These are phyloP conservation scores for Aspergillus aculeatus DNA, from an alignment of 2,329 filamentous ascomycete species.

Conservation along the genomic window DNA sequence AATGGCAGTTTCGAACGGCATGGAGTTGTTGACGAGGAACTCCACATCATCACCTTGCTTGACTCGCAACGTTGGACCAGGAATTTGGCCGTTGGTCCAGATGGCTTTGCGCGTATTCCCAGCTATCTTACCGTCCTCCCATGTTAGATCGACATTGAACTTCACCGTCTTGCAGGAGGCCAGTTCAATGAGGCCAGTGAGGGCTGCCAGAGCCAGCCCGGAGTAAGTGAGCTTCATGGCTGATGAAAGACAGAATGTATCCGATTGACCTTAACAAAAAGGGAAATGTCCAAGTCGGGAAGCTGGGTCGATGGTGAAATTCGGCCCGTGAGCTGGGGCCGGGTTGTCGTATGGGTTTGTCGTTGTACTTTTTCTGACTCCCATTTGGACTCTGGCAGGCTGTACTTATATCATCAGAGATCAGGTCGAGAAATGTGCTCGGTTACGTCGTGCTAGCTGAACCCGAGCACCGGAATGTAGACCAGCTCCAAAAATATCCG, in stretches of 20 bases:
- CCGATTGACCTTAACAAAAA: background rate
- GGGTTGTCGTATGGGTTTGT: background rate
- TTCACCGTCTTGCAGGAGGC: background rate
- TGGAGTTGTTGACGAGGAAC: constrained; percentile 32
- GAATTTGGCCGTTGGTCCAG: constrained; percentile 35
- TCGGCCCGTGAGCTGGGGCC: background rate
- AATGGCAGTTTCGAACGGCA: constrained; percentile 32
- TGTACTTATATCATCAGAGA: background rate
- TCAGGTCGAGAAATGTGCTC: background rate
- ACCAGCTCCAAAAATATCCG: background rate
- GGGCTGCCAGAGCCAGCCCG: background rate
- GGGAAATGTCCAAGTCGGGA: background rate
- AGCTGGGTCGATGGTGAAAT: background rate
- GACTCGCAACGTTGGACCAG: constrained; percentile 30
- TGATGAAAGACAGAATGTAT: background rate
- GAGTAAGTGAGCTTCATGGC: background rate
- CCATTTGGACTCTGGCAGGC: background rate
- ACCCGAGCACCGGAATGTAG: background rate
- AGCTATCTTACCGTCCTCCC: constrained; percentile 34
- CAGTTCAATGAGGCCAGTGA: background rate
- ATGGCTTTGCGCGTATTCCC: constrained; percentile 34
- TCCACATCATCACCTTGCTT: constrained; percentile 31
- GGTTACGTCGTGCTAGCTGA: background rate
- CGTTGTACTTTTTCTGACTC: background rate
- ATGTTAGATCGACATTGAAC: constrained; percentile 29